Conservation (phyloP, 192 early-diverging fungal genomes). For the Coemansia sp. region DNA sequence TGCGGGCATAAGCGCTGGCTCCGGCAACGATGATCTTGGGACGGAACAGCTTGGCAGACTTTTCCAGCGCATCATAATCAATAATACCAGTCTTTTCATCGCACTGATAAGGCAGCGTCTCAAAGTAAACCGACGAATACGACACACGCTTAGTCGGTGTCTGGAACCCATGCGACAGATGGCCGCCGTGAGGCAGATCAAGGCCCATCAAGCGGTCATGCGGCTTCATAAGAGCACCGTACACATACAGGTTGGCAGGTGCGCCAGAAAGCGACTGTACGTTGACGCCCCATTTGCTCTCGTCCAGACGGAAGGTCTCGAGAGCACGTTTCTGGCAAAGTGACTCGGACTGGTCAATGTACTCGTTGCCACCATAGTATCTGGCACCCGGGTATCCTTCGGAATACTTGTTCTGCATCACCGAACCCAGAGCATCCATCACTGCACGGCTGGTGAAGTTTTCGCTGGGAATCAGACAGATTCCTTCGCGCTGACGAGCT, state of each 20-base stretch:
- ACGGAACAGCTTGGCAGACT: conserved; percentile 79
- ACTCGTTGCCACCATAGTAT: conserved; percentile 99
- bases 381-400: conserved; percentile 96
- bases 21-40: conserved; percentile 98
- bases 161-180: conserved; percentile 98
- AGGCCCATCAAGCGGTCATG: conserved; percentile 99
- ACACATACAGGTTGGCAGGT: conserved; percentile 97
- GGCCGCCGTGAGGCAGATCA: conserved; percentile 96
- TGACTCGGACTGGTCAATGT: conserved; percentile 91
- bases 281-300: conserved; percentile 94
- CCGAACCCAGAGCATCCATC: conserved; percentile 93
- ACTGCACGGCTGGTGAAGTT: conserved; percentile 98
- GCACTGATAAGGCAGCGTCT: conserved; percentile 93
- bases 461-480: conserved; percentile 96
- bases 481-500: conserved; percentile 86
- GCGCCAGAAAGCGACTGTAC: conserved; percentile 95
- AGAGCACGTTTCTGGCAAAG: conserved; percentile 95
- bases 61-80: conserved; percentile 88
- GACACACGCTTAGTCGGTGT: conserved; percentile 97
- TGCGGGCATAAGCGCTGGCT: conserved; percentile 91
- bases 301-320: conserved; percentile 85
- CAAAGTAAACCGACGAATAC: conserved; percentile 91
- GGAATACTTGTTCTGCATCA: conserved; percentile 99
- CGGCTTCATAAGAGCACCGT: conserved; percentile 91
- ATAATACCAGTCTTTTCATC: conserved; percentile 88